Base-by-base conservation (phyloP, 352 stramenopile genomes). In the Globisporangium iwayamae region DNA sequence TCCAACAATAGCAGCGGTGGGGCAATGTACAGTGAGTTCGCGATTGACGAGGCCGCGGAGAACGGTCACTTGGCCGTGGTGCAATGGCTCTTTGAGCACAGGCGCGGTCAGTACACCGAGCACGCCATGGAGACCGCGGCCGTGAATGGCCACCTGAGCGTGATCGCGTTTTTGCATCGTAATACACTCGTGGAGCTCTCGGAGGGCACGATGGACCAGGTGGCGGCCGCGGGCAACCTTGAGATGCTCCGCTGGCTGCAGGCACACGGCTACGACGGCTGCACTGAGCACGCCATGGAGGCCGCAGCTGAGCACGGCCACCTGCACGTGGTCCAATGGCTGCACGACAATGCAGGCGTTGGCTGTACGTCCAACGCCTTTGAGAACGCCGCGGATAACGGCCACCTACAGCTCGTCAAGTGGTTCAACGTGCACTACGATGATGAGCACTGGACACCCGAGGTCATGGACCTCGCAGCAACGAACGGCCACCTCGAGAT, bases 211-310 rank as follows among this genome's bases (percentile, higher is more conserved):
- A 72, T 75, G 67, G 68, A 69, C 45, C 45, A 60, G 25, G 56
- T 63, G 18, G 67, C 67, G 1, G 43, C 54, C 10, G 28, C 45
- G 9, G 70, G 68, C 14, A 48, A 70, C 41, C 51, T 75, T 18
- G 68, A 64, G 9, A 63, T 76, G 67, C 50, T 75, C 7, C 52
- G 65, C 30, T 76, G 68, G 70, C 70, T 76, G 22, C 59, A 75
- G 57, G 34, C 18, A 3, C 56, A 72, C 28, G 43, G 51, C 4
- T 53, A 48, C 16, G 41, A 58, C 8, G 55, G 36, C 22, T 65
- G 34, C 60, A 68, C 48, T 18, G n/a, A 25, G 25, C 50, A 63
- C 47, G 64, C 64, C 18, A 71, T 75, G 55, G 66, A 75, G 39
- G 28, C 41, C 4, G 68, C 68, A 2, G 70, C 70, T 5, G 58